phyloP scores from a whole-genome alignment of 345 rosid species.

The Camelina hispida region DNA sequence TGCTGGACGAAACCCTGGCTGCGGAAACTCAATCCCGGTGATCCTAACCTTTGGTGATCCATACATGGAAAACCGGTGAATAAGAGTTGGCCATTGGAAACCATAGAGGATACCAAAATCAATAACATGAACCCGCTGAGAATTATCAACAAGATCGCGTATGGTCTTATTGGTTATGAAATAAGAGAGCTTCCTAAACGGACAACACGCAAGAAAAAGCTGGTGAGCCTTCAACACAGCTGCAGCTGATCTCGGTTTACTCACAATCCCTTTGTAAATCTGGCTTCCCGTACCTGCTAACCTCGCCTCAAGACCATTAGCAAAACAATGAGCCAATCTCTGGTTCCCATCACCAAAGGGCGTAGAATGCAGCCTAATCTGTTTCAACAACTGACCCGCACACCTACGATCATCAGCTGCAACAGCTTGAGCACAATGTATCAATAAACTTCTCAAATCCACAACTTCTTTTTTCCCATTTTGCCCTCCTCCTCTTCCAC shows the following conservation, averaged over 20 bases:
- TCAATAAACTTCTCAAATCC: slow-evolving; percentile 79
- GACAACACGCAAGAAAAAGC: slow-evolving; percentile 72
- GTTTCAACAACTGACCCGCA: slow-evolving; percentile 73
- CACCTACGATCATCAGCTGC: slow-evolving; percentile 70
- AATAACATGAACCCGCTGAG: slow-evolving; percentile 71
- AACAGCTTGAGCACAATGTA: slow-evolving; percentile 87
- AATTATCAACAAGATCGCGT: slow-evolving; percentile 49
- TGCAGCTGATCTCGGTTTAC: slow-evolving; percentile 73
- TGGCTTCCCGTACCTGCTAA: slow-evolving; percentile 78
- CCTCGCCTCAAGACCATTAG: slow-evolving; percentile 84
- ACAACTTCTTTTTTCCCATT: slow-evolving; percentile 68
- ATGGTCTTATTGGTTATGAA: slow-evolving; percentile 64
- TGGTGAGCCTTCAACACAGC: slow-evolving; percentile 81
- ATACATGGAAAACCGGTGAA: slow-evolving; percentile 61
- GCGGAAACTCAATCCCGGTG: slow-evolving; percentile 95
- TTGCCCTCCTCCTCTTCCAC: slow-evolving; percentile 54
- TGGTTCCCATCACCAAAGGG: slow-evolving; percentile 86
- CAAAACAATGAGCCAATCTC: slow-evolving; percentile 85
- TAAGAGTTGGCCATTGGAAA: slow-evolving; percentile 92
- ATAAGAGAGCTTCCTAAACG: slow-evolving; percentile 79
- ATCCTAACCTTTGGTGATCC: slow-evolving; percentile 87
- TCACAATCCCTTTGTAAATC: slow-evolving; percentile 63
- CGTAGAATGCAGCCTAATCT: slow-evolving; percentile 80
- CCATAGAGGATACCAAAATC: slow-evolving; percentile 96
- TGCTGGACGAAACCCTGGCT: slow-evolving; percentile 88